Evolutionary conservation across 305 asterid genomes (phyloP), one percentile per base, ranked within the genome.

Genomic region (Rubia balearica): DNA sequence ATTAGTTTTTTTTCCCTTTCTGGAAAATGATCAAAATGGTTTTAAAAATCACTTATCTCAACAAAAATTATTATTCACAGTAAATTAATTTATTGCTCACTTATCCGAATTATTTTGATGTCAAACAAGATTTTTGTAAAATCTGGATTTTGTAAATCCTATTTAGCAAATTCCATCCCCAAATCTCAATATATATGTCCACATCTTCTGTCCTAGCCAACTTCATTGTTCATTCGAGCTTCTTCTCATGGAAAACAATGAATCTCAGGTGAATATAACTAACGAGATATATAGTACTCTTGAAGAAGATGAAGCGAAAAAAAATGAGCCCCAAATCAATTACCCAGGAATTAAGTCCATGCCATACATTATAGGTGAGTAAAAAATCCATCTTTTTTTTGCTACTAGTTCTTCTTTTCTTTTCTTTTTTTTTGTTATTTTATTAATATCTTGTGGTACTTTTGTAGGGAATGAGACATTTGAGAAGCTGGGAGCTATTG

Each of bases 401-500:
- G 2, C 30, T 51, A 1, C 6, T 51, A 17, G 6, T 17, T 49
- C 7, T 51, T 51, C 14, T 2, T 17, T 16, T 51, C 10, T 5
- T 16, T 0, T 51, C 6, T 16, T 51, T 51, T 6, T 6, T 42
- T 51, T 51, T 51, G 24, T 51, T 21, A 51, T 51, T 17, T 57
- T 57, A 22, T 22, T 22, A 8, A 57, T 57, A 21, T 57, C 7
- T 21, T 21, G 27, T 8, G 8, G 36, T 57, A 27, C 11, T 60
- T 55, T 67, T 48, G 17, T 64, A 90, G 96, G 96, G 19, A 90
- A 90, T 78, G 97, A 90, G 83, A 87, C 96, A 0, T 90, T 90
- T 74, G 97, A 90, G 83, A 90, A 90, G 85, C 89, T 90, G 30
- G 97, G 96, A 72, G 87, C 96, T 1, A 79, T 88, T 12, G 96